A percentile compares a stretch with the other conserved stretches of the same genome.
Conservation (phyloP, 495 filamentous ascomycete genomes). For the Xylaria grammica region DNA sequence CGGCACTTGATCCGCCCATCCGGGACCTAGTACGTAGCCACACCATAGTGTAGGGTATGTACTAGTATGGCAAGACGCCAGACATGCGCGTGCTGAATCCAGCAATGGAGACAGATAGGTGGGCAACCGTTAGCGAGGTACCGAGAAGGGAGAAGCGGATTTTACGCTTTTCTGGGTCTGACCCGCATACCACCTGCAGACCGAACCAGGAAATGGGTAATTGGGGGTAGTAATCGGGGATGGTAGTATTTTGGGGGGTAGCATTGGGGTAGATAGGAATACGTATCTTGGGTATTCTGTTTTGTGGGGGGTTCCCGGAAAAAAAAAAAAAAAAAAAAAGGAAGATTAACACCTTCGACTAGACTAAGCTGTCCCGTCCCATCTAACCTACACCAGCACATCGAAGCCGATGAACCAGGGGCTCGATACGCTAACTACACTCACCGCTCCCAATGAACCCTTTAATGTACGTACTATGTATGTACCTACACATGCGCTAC, state of each 20-base stretch:
- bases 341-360: conserved; percentile 2
- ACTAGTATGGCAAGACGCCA: conserved; percentile 4
- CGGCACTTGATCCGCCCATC: not conserved
- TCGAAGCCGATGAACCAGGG: not conserved
- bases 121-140: not conserved
- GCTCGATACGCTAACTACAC: conserved; percentile 8
- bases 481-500: no score
- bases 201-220: conserved; percentile 9
- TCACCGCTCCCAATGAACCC: conserved; percentile 7
- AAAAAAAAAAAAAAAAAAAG: no score
- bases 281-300: not conserved
- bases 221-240: no score
- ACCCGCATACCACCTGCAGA: not conserved
- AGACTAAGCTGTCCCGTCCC: no score
- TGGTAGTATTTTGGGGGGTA: no score
- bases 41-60: no score
- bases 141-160: not conserved
- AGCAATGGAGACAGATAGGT: not conserved
- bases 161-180: not conserved
- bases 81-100: no score
- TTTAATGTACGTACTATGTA: not conserved
- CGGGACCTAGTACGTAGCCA: not conserved
- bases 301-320: conserved; percentile 9
- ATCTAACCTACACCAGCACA: not conserved
- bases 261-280: no score